These are phyloP conservation scores for Aquilaria agallochum DNA, from an alignment of 441 rosid genomes.

Conservation along the genomic window DNA sequence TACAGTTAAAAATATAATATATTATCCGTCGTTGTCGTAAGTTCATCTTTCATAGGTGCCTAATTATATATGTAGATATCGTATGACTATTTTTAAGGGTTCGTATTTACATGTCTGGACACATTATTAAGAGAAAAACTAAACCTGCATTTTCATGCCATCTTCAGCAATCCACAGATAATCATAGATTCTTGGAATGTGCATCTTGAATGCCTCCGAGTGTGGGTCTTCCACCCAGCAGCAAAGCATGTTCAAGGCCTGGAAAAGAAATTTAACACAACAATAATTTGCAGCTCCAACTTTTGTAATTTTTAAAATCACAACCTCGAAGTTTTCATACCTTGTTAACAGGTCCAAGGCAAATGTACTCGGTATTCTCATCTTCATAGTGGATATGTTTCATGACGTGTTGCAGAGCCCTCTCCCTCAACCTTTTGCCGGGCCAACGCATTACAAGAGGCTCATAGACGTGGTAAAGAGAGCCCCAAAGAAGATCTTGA, in stretches of 20 bases:
- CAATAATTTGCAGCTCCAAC: no score
- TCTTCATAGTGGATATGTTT: slow-evolving; percentile 70
- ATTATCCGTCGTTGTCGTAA: neutral
- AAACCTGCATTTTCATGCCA: slow-evolving; percentile 77
- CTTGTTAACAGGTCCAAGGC: slow-evolving; percentile 74
- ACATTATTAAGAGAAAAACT: neutral
- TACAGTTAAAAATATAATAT: slow-evolving; percentile 17
- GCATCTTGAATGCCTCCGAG: slow-evolving; percentile 61
- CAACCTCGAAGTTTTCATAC: slow-evolving; percentile 15
- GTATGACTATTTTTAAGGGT: no score
- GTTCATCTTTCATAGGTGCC: no score
- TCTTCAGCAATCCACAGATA: slow-evolving; percentile 74
- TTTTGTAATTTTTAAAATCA: no score
- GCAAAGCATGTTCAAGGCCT: slow-evolving; percentile 73
- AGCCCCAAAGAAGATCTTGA: slow-evolving; percentile 36
- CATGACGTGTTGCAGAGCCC: slow-evolving; percentile 37
- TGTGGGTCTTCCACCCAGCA: slow-evolving; percentile 77
- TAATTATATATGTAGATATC: no score
- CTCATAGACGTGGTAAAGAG: slow-evolving; percentile 24
- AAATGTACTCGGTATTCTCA: slow-evolving; percentile 60
- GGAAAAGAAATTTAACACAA: neutral
- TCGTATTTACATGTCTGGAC: no score
- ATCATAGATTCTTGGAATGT: slow-evolving; percentile 57
- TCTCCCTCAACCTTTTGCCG: slow-evolving; percentile 53
- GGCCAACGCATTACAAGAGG: slow-evolving; percentile 54